Percentiles rank a stretch among this genome's conserved stretches.
Conservation (phyloP, 1,284 basidiomycete species). For the Cutaneotrichosporon sp. region DNA sequence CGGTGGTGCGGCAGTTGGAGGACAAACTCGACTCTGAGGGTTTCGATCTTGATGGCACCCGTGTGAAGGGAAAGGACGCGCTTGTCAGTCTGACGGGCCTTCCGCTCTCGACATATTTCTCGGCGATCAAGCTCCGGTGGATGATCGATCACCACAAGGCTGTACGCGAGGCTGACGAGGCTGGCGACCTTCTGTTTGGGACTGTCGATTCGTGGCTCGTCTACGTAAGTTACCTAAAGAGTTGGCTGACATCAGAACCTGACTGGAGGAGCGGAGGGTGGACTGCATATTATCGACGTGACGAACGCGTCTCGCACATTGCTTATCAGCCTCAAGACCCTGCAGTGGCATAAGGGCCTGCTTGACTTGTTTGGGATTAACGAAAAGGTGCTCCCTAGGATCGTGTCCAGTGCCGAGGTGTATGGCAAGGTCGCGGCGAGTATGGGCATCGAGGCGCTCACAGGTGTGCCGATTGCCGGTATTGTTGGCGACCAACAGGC, state of each 20-base stretch:
- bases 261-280: conserved; percentile 66
- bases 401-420: conserved; percentile 88
- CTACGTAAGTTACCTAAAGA: conserved; percentile 52
- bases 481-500: conserved; percentile 96
- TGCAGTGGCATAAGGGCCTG: conserved; percentile 79
- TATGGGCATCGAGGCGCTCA: conserved; percentile 61
- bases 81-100: conserved; percentile 62
- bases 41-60: conserved; percentile 60
- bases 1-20: conserved; percentile 74
- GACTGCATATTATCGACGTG: conserved; percentile 88
- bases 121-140: conserved; percentile 93
- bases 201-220: conserved; percentile 87
- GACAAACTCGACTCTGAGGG: conserved; percentile 71
- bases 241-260: conserved; percentile 58
- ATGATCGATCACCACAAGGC: conserved; percentile 87
- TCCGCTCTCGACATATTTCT: conserved; percentile 95
- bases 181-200: conserved; percentile 82
- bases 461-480: conserved; percentile 81
- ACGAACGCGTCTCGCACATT: conserved; percentile 96
- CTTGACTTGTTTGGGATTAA: conserved; percentile 86
- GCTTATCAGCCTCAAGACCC: conserved; percentile 76
- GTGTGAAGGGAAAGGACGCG: conserved; percentile 61
- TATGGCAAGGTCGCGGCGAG: conserved; percentile 69
- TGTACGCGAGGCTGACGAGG: conserved; percentile 75
- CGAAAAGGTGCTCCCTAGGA: conserved; percentile 73